Evolutionary conservation across 2,329 filamentous ascomycete genomes (phyloP), one percentile per base, ranked within the genome.

Genomic region (Thelonectria olida): DNA sequence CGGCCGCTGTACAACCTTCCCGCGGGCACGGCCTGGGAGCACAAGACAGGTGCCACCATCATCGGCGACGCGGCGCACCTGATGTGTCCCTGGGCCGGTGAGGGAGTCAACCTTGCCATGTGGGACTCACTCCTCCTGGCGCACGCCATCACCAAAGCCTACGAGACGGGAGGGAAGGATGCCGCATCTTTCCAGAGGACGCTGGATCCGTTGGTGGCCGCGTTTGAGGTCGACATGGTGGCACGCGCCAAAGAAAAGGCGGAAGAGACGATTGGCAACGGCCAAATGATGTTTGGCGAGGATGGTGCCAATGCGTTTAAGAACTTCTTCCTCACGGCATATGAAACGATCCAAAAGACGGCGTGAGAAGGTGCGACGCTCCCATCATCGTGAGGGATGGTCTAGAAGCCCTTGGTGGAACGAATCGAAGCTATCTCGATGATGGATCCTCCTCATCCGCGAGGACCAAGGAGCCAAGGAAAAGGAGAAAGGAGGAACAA

Each of bases 11-110:
- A 75, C 65, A 77, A 78, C 59, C 74, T 87, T 1, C 82, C 84
- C 0, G 61, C 80, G 2, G 79, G 79, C 1, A 61, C 76, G 12
- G 50, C 50, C 1, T 87, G 84, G 83, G 62, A 76, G 5, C 62
- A 75, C 10, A 67, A 72, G 4, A 36, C 74, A 0, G 81, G 83
- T 3, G 74, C 81, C 4, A 84, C 85, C 0, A 71, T 88, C 12
- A 70, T 87, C 17, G 85, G 85, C 3, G 84, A 87, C 65, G 82
- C 84, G 1, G 84, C 84, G 7, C 84, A 87, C 69, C 65, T 86
- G 12, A 83, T 85, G 78, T 80, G 79, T 4, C 81, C 82, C 0
- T 82, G 80, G 58, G 80, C 79, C 0, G 85, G 85, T 3, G 83
- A 84, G 49, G 84, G 85, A 1, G 84, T 85, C 36, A 87, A 87